Percentiles rank a stretch among this genome's conserved stretches.
Evolutionary conservation across 2,329 filamentous ascomycete species (phyloP).

Genomic region (Clarireedia hainanense): DNA sequence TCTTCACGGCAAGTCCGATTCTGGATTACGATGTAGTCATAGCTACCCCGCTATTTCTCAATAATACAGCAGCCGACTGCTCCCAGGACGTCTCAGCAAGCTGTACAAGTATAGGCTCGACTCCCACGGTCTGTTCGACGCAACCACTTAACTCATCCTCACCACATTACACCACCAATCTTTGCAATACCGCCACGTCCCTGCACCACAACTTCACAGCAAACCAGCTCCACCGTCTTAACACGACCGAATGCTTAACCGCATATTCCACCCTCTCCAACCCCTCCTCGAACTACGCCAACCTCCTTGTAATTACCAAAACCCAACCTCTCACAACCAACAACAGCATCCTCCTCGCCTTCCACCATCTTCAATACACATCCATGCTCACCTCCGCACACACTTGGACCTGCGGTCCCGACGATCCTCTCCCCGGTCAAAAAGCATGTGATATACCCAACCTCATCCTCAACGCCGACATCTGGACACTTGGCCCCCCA

Average conservation of each 20-base stretch:
- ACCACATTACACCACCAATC: background rate
- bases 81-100: conserved; percentile 6
- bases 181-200: background rate
- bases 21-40: conserved; percentile 19
- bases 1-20: conserved; percentile 16
- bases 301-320: conserved; percentile 19
- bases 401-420: conserved; percentile 18
- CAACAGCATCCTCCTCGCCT: conserved; percentile 14
- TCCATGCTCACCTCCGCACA: conserved; percentile 16
- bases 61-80: background rate
- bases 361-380: conserved; percentile 14
- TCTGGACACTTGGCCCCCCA: conserved; percentile 15
- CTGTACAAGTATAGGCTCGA: conserved; percentile 7
- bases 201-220: conserved; percentile 8
- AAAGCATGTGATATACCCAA: conserved; percentile 15
- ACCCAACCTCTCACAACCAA: conserved; percentile 9
- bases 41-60: conserved; percentile 15
- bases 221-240: conserved; percentile 10
- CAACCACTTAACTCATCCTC: background rate
- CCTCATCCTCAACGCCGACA: conserved; percentile 12
- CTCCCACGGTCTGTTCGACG: background rate
- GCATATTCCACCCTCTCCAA: conserved; percentile 14
- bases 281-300: conserved; percentile 9
- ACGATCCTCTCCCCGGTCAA: conserved; percentile 13
- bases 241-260: conserved; percentile 17